Evolutionary conservation across 2,329 filamentous ascomycete species (phyloP).

Genomic region (Talaromyces sp.): DNA sequence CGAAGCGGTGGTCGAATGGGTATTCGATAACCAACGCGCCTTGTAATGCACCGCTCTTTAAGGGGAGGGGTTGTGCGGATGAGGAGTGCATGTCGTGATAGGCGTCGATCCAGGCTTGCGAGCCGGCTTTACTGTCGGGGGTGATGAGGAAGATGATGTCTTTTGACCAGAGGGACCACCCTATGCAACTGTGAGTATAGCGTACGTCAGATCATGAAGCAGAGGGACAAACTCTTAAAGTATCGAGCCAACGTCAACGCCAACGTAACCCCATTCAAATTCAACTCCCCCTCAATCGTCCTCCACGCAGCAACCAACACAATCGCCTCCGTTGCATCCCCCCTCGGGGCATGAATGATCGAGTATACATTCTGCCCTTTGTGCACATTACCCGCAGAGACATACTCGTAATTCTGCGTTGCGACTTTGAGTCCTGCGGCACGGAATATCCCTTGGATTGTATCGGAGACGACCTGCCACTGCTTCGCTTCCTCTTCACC

Average conservation of each 20-base stretch:
- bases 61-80: constrained; percentile 69
- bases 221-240: constrained; percentile 67
- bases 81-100: constrained; percentile 85
- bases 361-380: constrained; percentile 89
- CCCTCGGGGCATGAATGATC: constrained; percentile 85
- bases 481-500: background rate
- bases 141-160: constrained; percentile 92
- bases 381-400: constrained; percentile 69
- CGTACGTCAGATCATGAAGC: background rate
- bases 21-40: constrained; percentile 93
- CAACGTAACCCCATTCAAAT: constrained; percentile 82
- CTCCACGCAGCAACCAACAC: constrained; percentile 87
- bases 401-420: constrained; percentile 82
- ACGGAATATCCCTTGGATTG: constrained; percentile 70
- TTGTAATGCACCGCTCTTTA: constrained; percentile 92
- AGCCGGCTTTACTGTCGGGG: constrained; percentile 82
- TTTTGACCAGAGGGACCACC: constrained; percentile 98
- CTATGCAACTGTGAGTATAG: constrained; percentile 36
- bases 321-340: constrained; percentile 95
- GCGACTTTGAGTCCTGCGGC: constrained; percentile 82
- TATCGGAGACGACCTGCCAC: constrained; percentile 55
- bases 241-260: constrained; percentile 85
- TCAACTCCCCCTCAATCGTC: constrained; percentile 73
- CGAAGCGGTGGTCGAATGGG: constrained; percentile 76
- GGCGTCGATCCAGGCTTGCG: constrained; percentile 95